Conservation (phyloP, 306 rosid genomes). For the Carpinus viminea region DNA sequence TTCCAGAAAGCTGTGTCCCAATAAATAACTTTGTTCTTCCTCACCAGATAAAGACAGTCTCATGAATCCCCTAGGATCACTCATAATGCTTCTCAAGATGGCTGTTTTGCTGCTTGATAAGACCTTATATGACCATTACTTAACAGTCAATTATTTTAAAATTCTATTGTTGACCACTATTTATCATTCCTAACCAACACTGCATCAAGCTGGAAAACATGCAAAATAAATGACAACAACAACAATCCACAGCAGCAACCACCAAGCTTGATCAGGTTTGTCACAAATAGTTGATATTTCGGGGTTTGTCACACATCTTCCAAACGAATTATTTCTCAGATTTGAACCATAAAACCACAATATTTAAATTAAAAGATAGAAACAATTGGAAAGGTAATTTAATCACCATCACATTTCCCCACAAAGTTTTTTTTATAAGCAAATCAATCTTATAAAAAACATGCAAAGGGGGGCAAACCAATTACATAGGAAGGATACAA, state of each 20-base stretch:
- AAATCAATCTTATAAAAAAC: no score
- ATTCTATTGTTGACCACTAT: background rate
- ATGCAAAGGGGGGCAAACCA: no score
- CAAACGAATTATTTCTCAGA: background rate
- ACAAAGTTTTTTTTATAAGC: no score
- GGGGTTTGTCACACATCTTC: background rate
- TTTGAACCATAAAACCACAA: background rate
- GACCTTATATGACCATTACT: background rate
- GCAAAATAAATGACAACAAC: background rate
- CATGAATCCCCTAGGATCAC: background rate
- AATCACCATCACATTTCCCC: background rate
- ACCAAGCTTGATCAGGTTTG: constrained; percentile 5
- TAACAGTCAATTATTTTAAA: background rate
- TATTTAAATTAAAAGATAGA: background rate
- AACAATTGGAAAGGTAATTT: background rate
- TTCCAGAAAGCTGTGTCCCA: background rate
- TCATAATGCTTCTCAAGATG: background rate
- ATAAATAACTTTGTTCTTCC: background rate
- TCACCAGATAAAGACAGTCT: background rate
- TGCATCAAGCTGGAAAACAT: background rate
- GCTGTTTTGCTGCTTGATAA: background rate
- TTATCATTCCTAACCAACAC: background rate
- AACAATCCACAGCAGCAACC: constrained; percentile 2
- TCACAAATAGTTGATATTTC: background rate
- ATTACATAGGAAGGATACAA: no score